A percentile compares a stretch with the other conserved stretches of the same genome.
Evolutionary conservation across 2,329 filamentous ascomycete genomes (phyloP).

Genomic region (Endothia cerciana): DNA sequence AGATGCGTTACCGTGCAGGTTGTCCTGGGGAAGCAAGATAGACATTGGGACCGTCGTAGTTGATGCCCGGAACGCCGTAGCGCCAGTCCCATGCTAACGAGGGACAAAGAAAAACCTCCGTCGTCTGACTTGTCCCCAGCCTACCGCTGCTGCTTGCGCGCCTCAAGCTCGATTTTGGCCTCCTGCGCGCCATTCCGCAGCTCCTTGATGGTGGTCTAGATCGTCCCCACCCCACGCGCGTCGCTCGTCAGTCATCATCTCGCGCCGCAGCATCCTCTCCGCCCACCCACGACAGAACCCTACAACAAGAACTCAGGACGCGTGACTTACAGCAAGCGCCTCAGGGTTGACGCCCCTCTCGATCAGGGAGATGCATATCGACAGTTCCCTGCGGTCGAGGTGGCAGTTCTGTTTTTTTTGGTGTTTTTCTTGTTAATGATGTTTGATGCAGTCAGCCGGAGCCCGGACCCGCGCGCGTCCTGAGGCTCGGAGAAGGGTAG

Average conservation of each 20-base stretch:
- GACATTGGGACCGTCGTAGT: no score
- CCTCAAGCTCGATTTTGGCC: slow-evolving; percentile 46
- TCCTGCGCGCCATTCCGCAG: slow-evolving; percentile 60
- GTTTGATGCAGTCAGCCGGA: slow-evolving; percentile 3
- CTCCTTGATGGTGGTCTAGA: slow-evolving; percentile 63
- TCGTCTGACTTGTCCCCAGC: no score
- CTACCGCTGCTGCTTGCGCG: slow-evolving; percentile 30
- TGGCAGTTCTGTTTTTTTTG: slow-evolving; percentile 82
- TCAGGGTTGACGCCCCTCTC: slow-evolving; percentile 98
- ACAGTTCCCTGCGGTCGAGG: slow-evolving; percentile 86
- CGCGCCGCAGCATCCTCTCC: neutral
- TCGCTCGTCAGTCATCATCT: neutral
- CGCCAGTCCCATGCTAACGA: neutral
- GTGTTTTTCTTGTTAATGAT: no score
- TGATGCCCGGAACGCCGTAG: neutral
- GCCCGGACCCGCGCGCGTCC: neutral
- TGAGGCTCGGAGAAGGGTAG: neutral
- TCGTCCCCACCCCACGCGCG: no score
- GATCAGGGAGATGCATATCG: slow-evolving; percentile 94
- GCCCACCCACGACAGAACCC: neutral
- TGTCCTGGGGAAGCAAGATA: neutral
- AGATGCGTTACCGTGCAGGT: neutral
- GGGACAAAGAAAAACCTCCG: neutral
- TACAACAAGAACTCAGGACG: neutral
- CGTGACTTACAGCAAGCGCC: slow-evolving; percentile 78